phyloP scores from a whole-genome alignment of 768 basidiomycete species.

The Calocybe gangraenosa region DNA sequence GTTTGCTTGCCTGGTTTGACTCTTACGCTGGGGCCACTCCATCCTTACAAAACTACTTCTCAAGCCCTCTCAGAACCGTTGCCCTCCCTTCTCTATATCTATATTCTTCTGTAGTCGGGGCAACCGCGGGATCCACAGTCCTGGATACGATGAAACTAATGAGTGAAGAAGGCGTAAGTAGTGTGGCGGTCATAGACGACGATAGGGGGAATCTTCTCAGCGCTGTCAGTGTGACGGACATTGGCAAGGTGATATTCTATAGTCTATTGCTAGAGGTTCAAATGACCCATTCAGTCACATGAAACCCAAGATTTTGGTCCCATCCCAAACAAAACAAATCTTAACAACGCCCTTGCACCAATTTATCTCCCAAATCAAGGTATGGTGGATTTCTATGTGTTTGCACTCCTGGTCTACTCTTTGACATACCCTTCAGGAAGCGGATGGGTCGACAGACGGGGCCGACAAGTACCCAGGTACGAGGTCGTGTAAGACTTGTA shows the following conservation, averaged over 20 bases:
- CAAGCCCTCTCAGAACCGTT: conserved; percentile 51
- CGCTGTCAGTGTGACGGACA: conserved; percentile 79
- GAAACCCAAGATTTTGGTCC: conserved; percentile 60
- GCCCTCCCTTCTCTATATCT: conserved; percentile 64
- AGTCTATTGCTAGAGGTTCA: neutral
- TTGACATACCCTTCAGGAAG: conserved; percentile 40
- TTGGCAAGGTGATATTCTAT: conserved; percentile 56
- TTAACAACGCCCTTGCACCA: conserved; percentile 63
- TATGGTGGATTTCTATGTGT: too few species aligned
- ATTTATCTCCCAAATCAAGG: conserved; percentile 73
- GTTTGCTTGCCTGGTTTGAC: conserved; percentile 68
- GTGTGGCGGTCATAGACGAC: conserved; percentile 72
- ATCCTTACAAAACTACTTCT: conserved; percentile 43
- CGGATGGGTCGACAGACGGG: conserved; percentile 76
- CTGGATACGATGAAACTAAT: conserved; percentile 82
- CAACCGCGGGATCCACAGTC: conserved; percentile 56
- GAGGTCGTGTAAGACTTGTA: neutral
- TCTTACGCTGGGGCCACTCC: conserved; percentile 43
- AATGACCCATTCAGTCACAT: neutral
- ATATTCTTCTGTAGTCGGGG: conserved; percentile 58
- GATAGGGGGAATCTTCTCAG: conserved; percentile 60
- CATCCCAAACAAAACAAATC: conserved; percentile 77
- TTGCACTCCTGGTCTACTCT: too few species aligned
- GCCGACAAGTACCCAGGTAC: conserved; percentile 75
- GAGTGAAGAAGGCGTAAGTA: conserved; percentile 84